Evolutionary conservation across 2,329 filamentous ascomycete genomes (phyloP).

Genomic region (Fusarium albidum): DNA sequence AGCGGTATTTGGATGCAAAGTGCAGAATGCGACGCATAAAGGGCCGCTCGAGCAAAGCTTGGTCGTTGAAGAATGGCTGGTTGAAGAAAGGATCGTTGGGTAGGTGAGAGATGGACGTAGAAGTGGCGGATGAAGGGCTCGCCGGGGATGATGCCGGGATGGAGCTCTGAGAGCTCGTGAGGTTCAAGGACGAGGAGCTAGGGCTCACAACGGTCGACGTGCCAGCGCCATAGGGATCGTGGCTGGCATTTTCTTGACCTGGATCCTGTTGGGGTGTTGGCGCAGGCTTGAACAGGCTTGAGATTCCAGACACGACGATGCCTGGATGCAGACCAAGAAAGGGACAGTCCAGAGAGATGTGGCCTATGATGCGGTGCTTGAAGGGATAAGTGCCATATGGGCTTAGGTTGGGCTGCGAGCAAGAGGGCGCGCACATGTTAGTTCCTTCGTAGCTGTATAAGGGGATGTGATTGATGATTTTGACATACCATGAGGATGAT

Average conservation of each 20-base stretch:
- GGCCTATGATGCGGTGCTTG: constrained; percentile 80
- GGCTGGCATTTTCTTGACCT: constrained; percentile 3
- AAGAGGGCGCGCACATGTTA: not conserved
- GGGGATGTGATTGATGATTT: no score
- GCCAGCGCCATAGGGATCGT: constrained; percentile 10
- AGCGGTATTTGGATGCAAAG: constrained; percentile 82
- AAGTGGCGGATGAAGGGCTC: constrained; percentile 24
- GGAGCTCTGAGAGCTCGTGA: constrained; percentile 30
- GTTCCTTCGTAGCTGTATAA: not conserved
- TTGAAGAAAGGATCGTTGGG: constrained; percentile 72
- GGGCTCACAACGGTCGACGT: constrained; percentile 16
- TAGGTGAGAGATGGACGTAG: constrained; percentile 14
- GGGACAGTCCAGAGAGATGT: constrained; percentile 84
- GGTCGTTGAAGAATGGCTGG: constrained; percentile 78
- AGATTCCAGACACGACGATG: constrained; percentile 81
- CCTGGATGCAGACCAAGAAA: constrained; percentile 90
- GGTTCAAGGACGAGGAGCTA: constrained; percentile 27
- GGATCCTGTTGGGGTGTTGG: constrained; percentile 38
- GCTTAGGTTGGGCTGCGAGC: constrained; percentile 42
- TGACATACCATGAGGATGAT: constrained; percentile 69
- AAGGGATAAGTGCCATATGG: constrained; percentile 54
- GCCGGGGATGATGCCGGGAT: constrained; percentile 26
- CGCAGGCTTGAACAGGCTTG: constrained; percentile 73
- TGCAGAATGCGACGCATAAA: constrained; percentile 74
- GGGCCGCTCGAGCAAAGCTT: constrained; percentile 71